phyloP scores from a whole-genome alignment of 805 yeast species.

The Limtongozyma cylindracea region DNA sequence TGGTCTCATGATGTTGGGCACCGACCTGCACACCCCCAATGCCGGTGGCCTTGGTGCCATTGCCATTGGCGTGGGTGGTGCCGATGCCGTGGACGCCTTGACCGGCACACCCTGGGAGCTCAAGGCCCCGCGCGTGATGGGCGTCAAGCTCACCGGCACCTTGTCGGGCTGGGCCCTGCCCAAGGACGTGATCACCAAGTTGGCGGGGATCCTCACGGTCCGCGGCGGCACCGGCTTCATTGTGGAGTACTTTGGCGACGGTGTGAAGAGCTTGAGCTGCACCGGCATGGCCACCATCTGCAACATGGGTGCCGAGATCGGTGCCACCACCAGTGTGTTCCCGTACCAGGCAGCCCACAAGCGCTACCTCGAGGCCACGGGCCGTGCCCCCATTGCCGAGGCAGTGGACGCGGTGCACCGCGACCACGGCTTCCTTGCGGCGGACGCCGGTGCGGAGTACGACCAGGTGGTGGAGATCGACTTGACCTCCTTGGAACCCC shows the following conservation, averaged over 20 bases:
- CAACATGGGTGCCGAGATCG: constrained; percentile 99
- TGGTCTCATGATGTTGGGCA: constrained; percentile 91
- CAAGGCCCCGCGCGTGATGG: constrained; percentile 87
- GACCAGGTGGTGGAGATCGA: constrained; percentile 84
- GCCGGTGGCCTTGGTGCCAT: constrained; percentile 98
- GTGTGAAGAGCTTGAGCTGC: constrained; percentile 70
- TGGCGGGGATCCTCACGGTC: constrained; percentile 85
- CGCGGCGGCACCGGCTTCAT: constrained; percentile 96
- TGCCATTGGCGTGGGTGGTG: constrained; percentile 99
- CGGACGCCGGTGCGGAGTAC: constrained; percentile 77
- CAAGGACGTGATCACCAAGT: constrained; percentile 80
- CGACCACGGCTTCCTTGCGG: constrained; percentile 37
- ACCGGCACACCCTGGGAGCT: constrained; percentile 98
- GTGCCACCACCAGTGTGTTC: constrained; percentile 96
- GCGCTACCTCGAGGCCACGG: constrained; percentile 63
- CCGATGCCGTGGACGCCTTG: constrained; percentile 95
- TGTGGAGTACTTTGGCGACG: constrained; percentile 92
- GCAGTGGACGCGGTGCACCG: constrained; percentile 42
- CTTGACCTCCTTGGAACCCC: constrained; percentile 73
- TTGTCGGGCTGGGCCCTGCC: constrained; percentile 92
- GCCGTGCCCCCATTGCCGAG: constrained; percentile 61
- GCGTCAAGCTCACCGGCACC: constrained; percentile 79
- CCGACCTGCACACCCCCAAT: constrained; percentile 97
- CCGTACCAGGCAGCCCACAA: constrained; percentile 72
- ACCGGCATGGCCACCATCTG: constrained; percentile 99